Evolutionary conservation across 148 eudicot genomes (phyloP).

Genomic region (Talinum fruticosum): DNA sequence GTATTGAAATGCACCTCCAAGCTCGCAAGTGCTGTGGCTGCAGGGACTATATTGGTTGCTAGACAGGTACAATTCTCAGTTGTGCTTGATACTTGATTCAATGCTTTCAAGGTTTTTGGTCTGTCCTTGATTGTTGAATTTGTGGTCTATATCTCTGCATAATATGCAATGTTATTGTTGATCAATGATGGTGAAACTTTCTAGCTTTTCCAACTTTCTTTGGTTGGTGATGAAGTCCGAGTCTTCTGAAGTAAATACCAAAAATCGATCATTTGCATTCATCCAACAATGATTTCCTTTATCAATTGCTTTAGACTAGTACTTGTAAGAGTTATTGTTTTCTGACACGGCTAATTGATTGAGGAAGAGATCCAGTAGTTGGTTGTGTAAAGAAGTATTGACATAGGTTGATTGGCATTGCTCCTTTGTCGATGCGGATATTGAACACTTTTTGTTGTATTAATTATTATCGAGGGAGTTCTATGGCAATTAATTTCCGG

Average conservation of each 20-base stretch:
- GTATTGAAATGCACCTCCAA: slow-evolving; percentile 69
- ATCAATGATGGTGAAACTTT: neutral
- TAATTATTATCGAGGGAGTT: too few relatives aligned
- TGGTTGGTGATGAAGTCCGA: neutral
- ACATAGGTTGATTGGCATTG: too few relatives aligned
- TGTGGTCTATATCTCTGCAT: neutral
- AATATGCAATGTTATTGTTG: neutral
- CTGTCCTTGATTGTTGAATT: neutral
- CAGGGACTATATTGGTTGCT: slow-evolving; percentile 64
- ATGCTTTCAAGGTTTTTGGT: neutral
- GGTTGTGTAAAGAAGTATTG: neutral
- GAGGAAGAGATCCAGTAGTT: neutral
- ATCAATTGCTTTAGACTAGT: neutral
- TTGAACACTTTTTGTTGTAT: too few relatives aligned
- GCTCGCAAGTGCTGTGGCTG: slow-evolving; percentile 70
- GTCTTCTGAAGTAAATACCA: neutral
- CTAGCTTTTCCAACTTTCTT: neutral
- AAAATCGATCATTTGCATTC: neutral
- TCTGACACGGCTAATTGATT: neutral
- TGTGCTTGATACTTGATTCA: neutral
- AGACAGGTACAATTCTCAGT: slow-evolving; percentile 46
- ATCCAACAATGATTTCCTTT: neutral
- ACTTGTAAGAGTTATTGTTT: too few relatives aligned
- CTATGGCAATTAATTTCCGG: neutral
- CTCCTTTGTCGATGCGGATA: too few relatives aligned